Conservation (phyloP, 768 basidiomycete species). For the Paxillus ammoniavirescens region DNA sequence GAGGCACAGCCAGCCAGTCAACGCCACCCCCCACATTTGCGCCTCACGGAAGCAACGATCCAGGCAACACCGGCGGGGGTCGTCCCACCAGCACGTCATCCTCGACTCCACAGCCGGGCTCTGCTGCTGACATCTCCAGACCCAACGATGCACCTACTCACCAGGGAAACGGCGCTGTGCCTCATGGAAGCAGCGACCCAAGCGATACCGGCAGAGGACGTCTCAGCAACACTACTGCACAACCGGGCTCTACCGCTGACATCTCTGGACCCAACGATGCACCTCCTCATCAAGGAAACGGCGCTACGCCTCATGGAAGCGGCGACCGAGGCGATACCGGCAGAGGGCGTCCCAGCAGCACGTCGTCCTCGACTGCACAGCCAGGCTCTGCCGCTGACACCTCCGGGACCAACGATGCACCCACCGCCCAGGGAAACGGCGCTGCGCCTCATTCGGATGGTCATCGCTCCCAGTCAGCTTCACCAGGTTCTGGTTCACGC, state of each 20-base stretch:
- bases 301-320: neutral
- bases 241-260: neutral
- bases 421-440: neutral
- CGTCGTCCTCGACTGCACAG: neutral
- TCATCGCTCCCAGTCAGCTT: neutral
- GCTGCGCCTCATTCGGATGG: neutral
- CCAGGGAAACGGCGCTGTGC: too few species aligned
- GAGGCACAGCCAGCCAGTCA: neutral
- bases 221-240: too few species aligned
- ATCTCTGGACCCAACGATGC: neutral
- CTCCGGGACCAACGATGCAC: neutral
- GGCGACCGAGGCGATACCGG: neutral
- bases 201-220: too few species aligned
- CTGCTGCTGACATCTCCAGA: too few species aligned
- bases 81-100: too few species aligned
- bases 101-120: too few species aligned
- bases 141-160: too few species aligned
- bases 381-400: neutral
- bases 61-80: too few species aligned
- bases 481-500: constrained; percentile 1
- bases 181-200: too few species aligned
- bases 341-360: neutral
- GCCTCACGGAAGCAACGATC: too few species aligned
- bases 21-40: neutral
- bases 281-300: neutral